These are phyloP conservation scores for Phlyctochytrium bullatum DNA, from an alignment of 192 early-diverging fungal species.

Conservation along the genomic window DNA sequence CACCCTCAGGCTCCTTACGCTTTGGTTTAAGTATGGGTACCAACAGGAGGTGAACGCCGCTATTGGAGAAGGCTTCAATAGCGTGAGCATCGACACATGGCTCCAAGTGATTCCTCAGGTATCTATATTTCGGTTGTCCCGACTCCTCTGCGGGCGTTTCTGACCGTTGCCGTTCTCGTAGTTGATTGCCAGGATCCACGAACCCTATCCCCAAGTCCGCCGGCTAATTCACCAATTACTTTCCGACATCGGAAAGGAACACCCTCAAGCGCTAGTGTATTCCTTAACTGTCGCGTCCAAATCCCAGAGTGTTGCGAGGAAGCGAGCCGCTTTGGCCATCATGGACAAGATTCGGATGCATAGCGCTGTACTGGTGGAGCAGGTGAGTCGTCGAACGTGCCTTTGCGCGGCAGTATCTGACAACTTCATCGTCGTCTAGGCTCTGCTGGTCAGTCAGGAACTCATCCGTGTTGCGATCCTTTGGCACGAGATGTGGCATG, in stretches of 20 bases:
- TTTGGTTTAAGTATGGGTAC: constrained; percentile 96
- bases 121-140: background rate
- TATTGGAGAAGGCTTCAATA: constrained; percentile 76
- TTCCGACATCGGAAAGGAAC: constrained; percentile 84
- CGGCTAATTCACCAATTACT: constrained; percentile 84
- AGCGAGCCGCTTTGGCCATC: constrained; percentile 76
- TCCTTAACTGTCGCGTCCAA: constrained; percentile 95
- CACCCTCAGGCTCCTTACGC: constrained; percentile 84
- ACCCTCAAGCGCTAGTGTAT: constrained; percentile 97
- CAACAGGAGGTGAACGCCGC: constrained; percentile 79
- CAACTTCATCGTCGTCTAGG: constrained; percentile 46
- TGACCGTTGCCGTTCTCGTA: constrained; percentile 13
- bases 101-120: constrained; percentile 96
- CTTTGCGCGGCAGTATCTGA: constrained; percentile 2
- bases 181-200: constrained; percentile 91
- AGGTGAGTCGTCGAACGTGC: no score
- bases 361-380: constrained; percentile 81
- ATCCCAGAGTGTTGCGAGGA: constrained; percentile 72
- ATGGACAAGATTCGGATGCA: constrained; percentile 90
- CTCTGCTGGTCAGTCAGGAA: constrained; percentile 90
- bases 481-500: constrained; percentile 98
- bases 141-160: no score
- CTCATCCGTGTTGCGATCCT: constrained; percentile 94
- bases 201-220: constrained; percentile 71
- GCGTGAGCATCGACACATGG: constrained; percentile 89